Percentiles rank a stretch among this genome's conserved stretches.
These are phyloP conservation scores for Coffea canephora DNA, from an alignment of 257 asterid species.

Conservation along the genomic window DNA sequence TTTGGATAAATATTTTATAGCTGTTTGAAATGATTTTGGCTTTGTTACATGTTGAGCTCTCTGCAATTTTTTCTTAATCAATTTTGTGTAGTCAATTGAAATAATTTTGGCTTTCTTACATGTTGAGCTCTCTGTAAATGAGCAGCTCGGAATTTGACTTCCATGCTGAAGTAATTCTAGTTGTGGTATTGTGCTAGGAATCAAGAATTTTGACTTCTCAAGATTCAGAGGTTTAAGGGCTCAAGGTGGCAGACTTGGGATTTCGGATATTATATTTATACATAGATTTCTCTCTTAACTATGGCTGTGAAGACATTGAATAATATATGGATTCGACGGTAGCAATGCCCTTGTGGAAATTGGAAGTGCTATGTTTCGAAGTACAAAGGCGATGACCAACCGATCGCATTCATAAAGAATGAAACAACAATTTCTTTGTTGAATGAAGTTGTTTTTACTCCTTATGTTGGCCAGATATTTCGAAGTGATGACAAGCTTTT, in stretches of 20 bases:
- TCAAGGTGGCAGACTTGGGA: not conserved
- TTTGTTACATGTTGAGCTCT: not conserved
- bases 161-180: not conserved
- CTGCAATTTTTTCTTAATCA: no score
- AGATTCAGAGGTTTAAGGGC: not conserved
- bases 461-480: conserved; percentile 67
- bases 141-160: not conserved
- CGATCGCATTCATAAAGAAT: conserved; percentile 31
- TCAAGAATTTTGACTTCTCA: not conserved
- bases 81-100: not conserved
- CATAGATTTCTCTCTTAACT: not conserved
- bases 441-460: conserved; percentile 46
- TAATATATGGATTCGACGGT: conserved; percentile 53
- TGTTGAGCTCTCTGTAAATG: not conserved
- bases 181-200: not conserved
- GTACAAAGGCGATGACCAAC: conserved; percentile 50
- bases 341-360: conserved; percentile 76
- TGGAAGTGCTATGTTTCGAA: conserved; percentile 59
- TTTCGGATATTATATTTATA: not conserved
- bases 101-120: not conserved
- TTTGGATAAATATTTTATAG: no score
- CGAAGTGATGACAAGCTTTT: conserved; percentile 54
- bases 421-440: conserved; percentile 27
- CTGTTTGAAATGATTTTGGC: not conserved
- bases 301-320: conserved; percentile 51